These are phyloP conservation scores for Apophysomyces elegans DNA, from an alignment of 371 early-diverging fungal genomes.

Conservation along the genomic window DNA sequence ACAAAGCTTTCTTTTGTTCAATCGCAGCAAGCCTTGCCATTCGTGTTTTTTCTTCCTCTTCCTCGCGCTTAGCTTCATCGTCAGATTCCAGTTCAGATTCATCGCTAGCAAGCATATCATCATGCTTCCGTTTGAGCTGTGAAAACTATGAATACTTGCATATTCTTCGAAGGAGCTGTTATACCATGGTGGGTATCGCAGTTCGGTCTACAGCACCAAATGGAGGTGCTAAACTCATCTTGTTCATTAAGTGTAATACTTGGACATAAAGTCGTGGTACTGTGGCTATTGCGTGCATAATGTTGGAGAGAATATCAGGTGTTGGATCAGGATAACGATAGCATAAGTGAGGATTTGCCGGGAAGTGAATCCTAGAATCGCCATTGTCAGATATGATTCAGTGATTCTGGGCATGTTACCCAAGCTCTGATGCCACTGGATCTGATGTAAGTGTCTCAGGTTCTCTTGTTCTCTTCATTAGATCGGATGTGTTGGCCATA, in stretches of 20 bases:
- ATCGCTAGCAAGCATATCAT: constrained; percentile 54
- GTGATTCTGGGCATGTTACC: constrained; percentile 21
- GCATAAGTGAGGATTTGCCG: constrained; percentile 51
- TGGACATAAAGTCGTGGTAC: constrained; percentile 66
- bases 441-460: neutral
- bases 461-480: constrained; percentile 2
- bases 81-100: constrained; percentile 63
- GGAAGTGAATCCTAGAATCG: constrained; percentile 42
- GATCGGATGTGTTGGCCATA: neutral
- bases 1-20: constrained; percentile 11
- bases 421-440: constrained; percentile 39
- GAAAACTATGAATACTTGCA: neutral
- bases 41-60: constrained; percentile 26
- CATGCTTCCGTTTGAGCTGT: constrained; percentile 38
- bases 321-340: constrained; percentile 62
- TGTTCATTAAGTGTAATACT: constrained; percentile 76
- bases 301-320: constrained; percentile 52
- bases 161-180: neutral
- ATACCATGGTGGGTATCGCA: constrained; percentile 35
- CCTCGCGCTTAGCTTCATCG: constrained; percentile 35
- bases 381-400: neutral
- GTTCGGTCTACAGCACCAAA: constrained; percentile 47
- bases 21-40: constrained; percentile 22
- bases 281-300: constrained; percentile 53
- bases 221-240: constrained; percentile 72